These are phyloP conservation scores for Sporothrix sp. DNA, from an alignment of 2,329 filamentous ascomycete species.

Conservation along the genomic window DNA sequence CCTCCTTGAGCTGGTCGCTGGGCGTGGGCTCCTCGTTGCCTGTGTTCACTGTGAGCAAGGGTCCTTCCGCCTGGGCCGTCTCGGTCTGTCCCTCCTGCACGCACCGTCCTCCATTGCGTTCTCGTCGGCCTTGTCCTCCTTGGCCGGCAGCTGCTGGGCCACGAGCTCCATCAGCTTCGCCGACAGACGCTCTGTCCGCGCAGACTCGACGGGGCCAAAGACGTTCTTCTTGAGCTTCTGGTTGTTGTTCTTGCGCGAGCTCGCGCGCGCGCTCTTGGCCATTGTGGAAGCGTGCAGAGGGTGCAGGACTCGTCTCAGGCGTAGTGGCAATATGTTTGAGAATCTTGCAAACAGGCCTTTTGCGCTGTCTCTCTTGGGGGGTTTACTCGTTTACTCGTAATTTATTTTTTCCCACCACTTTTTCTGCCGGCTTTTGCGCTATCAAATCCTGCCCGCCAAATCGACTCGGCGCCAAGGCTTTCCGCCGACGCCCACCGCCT, in stretches of 20 bases:
- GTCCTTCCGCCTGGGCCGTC: too few species aligned
- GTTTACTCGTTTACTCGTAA: background rate
- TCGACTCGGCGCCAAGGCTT: background rate
- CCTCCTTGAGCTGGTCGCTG: constrained; percentile 13
- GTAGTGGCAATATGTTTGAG: background rate
- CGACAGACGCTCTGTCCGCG: constrained; percentile 71
- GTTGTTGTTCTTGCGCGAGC: constrained; percentile 73
- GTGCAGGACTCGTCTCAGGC: too few species aligned
- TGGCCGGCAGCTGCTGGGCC: constrained; percentile 37
- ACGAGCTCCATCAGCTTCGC: constrained; percentile 77
- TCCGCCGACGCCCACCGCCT: constrained; percentile 8
- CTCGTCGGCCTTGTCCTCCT: constrained; percentile 30
- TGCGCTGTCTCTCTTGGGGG: background rate
- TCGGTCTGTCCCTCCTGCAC: constrained; percentile 25
- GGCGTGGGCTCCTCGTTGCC: constrained; percentile 8
- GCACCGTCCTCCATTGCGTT: constrained; percentile 32
- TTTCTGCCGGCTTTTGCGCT: constrained; percentile 14
- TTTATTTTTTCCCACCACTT: constrained; percentile 9
- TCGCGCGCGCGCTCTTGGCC: constrained; percentile 81
- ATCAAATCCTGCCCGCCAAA: background rate
- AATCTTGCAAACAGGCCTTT: too few species aligned
- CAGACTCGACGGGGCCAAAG: constrained; percentile 73
- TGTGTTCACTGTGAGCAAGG: too few species aligned
- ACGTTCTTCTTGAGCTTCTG: constrained; percentile 67
- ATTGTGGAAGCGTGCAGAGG: constrained; percentile 36